Evolutionary conservation across 306 rosid species (phyloP), one percentile per base, ranked within the genome.

Genomic region (Dryas octopetala): DNA sequence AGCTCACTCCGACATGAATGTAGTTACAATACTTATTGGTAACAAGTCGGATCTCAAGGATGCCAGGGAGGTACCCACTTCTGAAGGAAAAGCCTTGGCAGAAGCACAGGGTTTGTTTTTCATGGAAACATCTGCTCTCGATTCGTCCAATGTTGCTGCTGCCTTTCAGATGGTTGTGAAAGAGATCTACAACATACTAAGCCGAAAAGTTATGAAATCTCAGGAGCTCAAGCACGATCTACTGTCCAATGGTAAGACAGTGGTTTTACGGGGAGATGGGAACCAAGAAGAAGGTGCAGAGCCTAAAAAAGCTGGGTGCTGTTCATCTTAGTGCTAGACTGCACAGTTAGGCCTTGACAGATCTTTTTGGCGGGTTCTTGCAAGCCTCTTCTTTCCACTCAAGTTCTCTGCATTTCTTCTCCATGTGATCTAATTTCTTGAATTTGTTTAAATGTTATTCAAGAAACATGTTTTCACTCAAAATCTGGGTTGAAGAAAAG

Each of bases 1-100:
- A 95, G 98, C 96, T 89, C 98, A 95, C 78, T 95, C 96, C 41
- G 97, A 91, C 85, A 95, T 95, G 98, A 95, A 95, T 77, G 97
- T 95, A 54, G 97, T 91, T 45, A 90, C 96, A 1, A 90, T 95
- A 81, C 98, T 95, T 72, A 91, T 95, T 26, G 98, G 98, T 74
- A 95, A 95, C 91, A 95, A 95, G 81, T 90, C 93, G 41, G 98
- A 95, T 89, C 96, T 91, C 43, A 90, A 89, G 85, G 97, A 94
- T 70, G 91, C 96, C 41, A 90, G 98, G 90, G 97, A 95, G 82
- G 98, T 95, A 66, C 58, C 93, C 45, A 91, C 97, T 2, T 78
- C 96, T 0, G 97, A 95, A 88, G 98, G 98, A 57, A 95, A 86
- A 86, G 77, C 83, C 70, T 86, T 95, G 80, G 98, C 98, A 7